These are phyloP conservation scores for Talaromyces islandicus DNA, from an alignment of 2,329 filamentous ascomycete species.

Conservation along the genomic window DNA sequence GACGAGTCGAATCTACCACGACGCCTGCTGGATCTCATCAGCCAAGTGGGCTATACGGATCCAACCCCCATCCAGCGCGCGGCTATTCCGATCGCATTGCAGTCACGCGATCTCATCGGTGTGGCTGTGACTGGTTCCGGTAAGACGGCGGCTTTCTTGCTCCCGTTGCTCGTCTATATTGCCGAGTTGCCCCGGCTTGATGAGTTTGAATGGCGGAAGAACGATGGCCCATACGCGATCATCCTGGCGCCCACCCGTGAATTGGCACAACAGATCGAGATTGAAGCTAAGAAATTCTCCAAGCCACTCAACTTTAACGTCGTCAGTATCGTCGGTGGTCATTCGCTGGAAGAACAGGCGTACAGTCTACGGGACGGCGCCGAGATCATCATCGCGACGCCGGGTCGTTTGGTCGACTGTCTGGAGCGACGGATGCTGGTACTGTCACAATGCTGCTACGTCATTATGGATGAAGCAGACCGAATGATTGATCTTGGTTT, in stretches of 20 bases:
- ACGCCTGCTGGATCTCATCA: slow-evolving; percentile 72
- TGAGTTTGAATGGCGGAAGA: slow-evolving; percentile 75
- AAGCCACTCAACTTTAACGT: slow-evolving; percentile 85
- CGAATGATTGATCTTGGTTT: slow-evolving; percentile 99
- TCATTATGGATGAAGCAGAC: slow-evolving; percentile 99
- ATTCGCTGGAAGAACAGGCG: slow-evolving; percentile 88
- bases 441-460: slow-evolving; percentile 91
- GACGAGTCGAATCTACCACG: slow-evolving; percentile 74
- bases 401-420: slow-evolving; percentile 92
- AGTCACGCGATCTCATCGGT: slow-evolving; percentile 92
- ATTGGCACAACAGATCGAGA: slow-evolving; percentile 93
- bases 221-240: slow-evolving; percentile 94
- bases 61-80: slow-evolving; percentile 89
- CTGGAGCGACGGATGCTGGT: slow-evolving; percentile 90
- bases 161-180: slow-evolving; percentile 92
- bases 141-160: slow-evolving; percentile 92
- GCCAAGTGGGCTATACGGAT: slow-evolving; percentile 81
- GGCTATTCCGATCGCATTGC: slow-evolving; percentile 88
- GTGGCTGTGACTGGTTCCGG: slow-evolving; percentile 97
- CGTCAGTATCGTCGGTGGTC: slow-evolving; percentile 96
- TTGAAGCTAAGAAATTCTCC: slow-evolving; percentile 89
- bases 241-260: slow-evolving; percentile 95
- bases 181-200: slow-evolving; percentile 79
- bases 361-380: slow-evolving; percentile 86
- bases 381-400: slow-evolving; percentile 97